Conservation (phyloP, 306 rosid genomes). For the Senna tora region DNA sequence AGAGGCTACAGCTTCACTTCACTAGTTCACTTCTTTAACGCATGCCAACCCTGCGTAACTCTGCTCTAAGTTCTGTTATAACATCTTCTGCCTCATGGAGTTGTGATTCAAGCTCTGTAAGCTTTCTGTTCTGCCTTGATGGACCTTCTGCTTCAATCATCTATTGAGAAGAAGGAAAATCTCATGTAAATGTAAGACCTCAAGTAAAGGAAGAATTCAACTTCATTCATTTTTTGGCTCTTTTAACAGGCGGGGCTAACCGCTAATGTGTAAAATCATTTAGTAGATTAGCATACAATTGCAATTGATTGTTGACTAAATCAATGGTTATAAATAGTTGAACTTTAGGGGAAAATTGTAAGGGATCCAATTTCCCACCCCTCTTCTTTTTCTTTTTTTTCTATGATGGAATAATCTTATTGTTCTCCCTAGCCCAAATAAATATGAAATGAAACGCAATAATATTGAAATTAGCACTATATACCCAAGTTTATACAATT, state of each 20-base stretch:
- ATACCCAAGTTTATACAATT: no score
- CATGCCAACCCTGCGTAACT: conserved; percentile 27
- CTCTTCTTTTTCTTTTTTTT: no score
- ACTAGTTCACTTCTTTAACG: conserved; percentile 22
- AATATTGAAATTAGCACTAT: no score
- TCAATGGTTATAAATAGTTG: no score
- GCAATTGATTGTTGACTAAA: no score
- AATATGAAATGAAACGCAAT: conserved; percentile 5
- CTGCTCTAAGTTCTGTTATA: conserved; percentile 43
- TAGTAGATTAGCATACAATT: no score
- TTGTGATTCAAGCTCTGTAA: conserved; percentile 44
- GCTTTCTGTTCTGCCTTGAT: conserved; percentile 6
- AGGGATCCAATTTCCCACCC: no score
- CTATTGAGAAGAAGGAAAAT: conserved; percentile 30
- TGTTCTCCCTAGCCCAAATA: background rate
- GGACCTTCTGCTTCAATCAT: conserved; percentile 26
- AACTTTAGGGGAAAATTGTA: no score
- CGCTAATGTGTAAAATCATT: no score
- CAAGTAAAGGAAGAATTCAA: background rate
- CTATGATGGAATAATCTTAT: background rate
- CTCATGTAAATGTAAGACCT: background rate
- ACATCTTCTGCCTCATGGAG: conserved; percentile 49
- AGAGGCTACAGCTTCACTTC: background rate
- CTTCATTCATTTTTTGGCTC: no score
- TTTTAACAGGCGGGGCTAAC: no score